A percentile compares a stretch with the other conserved stretches of the same genome.
Evolutionary conservation across 2,329 filamentous ascomycete species (phyloP).

Genomic region (Colletotrichum siamense): DNA sequence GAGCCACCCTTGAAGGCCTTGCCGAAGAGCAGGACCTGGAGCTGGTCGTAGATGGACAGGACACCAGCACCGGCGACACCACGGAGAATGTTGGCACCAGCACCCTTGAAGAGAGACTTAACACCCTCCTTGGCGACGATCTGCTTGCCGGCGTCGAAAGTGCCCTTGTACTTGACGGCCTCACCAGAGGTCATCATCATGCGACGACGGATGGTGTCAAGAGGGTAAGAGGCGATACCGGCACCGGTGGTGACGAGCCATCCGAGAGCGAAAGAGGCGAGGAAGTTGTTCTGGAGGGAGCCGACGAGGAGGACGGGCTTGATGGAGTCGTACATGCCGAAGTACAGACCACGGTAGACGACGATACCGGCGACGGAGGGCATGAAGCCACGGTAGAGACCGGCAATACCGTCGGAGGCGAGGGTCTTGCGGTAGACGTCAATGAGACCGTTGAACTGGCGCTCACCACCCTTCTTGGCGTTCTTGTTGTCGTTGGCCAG

Average conservation of each 20-base stretch:
- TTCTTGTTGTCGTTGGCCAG: slow-evolving; percentile 99
- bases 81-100: slow-evolving; percentile 99
- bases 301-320: slow-evolving; percentile 98
- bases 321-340: slow-evolving; percentile 99
- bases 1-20: slow-evolving; percentile 91
- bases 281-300: slow-evolving; percentile 95
- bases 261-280: slow-evolving; percentile 98
- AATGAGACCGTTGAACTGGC: slow-evolving; percentile 99
- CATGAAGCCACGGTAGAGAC: slow-evolving; percentile 99
- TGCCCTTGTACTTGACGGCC: slow-evolving; percentile 99
- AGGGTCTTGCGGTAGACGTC: slow-evolving; percentile 99
- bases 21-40: slow-evolving; percentile 98
- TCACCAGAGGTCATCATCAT: slow-evolving; percentile 99
- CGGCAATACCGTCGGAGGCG: slow-evolving; percentile 96
- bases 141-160: slow-evolving; percentile 92
- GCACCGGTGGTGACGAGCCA: slow-evolving; percentile 99
- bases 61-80: slow-evolving; percentile 99
- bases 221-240: slow-evolving; percentile 99
- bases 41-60: slow-evolving; percentile 99
- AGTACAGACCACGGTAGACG: slow-evolving; percentile 99
- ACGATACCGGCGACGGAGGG: slow-evolving; percentile 99
- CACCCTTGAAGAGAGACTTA: slow-evolving; percentile 99
- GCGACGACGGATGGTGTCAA: slow-evolving; percentile 99
- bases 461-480: slow-evolving; percentile 94
- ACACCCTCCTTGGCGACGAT: slow-evolving; percentile 98